Evolutionary conservation across 495 filamentous ascomycete genomes (phyloP).

Genomic region (Umbilicaria muhlenbergii): DNA sequence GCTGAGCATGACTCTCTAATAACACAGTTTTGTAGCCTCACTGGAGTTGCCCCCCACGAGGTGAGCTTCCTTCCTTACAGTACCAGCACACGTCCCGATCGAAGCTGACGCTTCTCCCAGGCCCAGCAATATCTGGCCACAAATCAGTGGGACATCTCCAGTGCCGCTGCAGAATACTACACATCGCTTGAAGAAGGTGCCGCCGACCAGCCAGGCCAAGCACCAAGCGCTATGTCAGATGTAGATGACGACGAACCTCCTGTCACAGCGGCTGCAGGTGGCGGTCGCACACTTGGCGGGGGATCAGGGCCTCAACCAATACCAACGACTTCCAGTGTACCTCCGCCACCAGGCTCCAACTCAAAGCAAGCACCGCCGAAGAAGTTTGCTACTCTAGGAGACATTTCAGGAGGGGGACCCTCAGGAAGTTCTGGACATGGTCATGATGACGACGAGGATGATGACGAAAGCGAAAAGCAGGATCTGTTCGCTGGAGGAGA

Average conservation of each 20-base stretch:
- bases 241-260: not conserved
- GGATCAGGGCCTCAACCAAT: slow-evolving; percentile 10
- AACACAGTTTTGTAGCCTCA: slow-evolving; percentile 57
- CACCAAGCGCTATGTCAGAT: slow-evolving; percentile 1
- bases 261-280: slow-evolving; percentile 10
- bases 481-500: slow-evolving; percentile 92
- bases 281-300: slow-evolving; percentile 23
- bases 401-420: slow-evolving; percentile 25
- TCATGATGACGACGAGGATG: slow-evolving; percentile 43
- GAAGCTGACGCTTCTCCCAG: slow-evolving; percentile 23
- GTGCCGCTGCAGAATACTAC: slow-evolving; percentile 55
- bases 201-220: slow-evolving; percentile 19
- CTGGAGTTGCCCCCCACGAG: slow-evolving; percentile 43
- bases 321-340: slow-evolving; percentile 9
- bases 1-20: slow-evolving; percentile 52
- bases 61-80: slow-evolving; percentile 28
- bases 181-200: slow-evolving; percentile 45
- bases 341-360: slow-evolving; percentile 20
- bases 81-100: not conserved
- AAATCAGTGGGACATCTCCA: slow-evolving; percentile 54
- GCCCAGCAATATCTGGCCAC: slow-evolving; percentile 52
- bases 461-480: slow-evolving; percentile 47
- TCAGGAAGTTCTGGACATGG: slow-evolving; percentile 40
- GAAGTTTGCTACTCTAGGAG: slow-evolving; percentile 41
- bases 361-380: slow-evolving; percentile 26